These are phyloP conservation scores for Pseudogymnoascus verrucosus DNA, from an alignment of 2,329 filamentous ascomycete genomes.

Conservation along the genomic window DNA sequence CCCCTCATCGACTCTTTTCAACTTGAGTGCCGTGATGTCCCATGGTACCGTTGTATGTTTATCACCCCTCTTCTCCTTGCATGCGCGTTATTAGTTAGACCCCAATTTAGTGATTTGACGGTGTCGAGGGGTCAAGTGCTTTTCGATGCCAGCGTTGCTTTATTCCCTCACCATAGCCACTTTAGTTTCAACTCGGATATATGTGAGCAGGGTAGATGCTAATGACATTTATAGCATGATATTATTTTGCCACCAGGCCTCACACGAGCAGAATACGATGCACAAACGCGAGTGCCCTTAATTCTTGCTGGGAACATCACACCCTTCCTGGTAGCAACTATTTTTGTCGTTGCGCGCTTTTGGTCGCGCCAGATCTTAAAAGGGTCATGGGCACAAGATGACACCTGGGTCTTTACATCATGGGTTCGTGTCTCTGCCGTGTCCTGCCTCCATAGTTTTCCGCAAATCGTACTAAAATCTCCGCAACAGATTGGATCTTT, in stretches of 20 bases:
- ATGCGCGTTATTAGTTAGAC: not conserved
- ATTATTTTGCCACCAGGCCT: not conserved
- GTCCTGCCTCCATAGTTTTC: not conserved
- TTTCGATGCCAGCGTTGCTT: not conserved
- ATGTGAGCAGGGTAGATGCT: not conserved
- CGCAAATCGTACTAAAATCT: not conserved
- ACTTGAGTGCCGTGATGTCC: not conserved
- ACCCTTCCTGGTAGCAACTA: slow-evolving; percentile 13
- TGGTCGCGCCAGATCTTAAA: slow-evolving; percentile 15
- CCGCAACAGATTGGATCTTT: slow-evolving; percentile 6
- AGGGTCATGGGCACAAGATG: slow-evolving; percentile 15
- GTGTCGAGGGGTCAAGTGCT: not conserved
- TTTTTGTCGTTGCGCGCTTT: slow-evolving; percentile 16
- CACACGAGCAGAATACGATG: not conserved
- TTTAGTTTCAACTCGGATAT: not conserved
- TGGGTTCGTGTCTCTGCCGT: slow-evolving; percentile 14
- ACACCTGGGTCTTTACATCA: slow-evolving; percentile 15
- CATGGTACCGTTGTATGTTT: not conserved
- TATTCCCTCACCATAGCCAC: not conserved
- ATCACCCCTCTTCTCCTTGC: not conserved
- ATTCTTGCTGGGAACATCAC: slow-evolving; percentile 14
- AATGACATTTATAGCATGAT: not conserved
- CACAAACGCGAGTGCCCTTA: slow-evolving; percentile 11
- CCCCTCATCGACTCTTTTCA: not conserved
- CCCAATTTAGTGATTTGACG: not conserved